A percentile compares a stretch with the other conserved stretches of the same genome.
Evolutionary conservation across 129 eudicot species (phyloP).

Genomic region (Arctium minus): DNA sequence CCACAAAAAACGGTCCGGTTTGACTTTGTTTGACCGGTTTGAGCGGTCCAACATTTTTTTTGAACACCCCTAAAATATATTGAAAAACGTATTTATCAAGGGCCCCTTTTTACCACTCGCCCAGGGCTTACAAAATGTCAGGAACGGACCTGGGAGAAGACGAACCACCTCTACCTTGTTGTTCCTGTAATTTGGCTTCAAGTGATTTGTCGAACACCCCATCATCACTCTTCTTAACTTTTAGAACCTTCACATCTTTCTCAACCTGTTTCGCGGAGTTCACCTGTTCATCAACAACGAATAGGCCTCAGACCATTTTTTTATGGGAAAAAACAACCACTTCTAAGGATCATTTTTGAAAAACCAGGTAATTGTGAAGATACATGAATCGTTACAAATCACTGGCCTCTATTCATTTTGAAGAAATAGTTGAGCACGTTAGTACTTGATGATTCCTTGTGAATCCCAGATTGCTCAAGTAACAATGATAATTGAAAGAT

Average conservation of each 20-base stretch:
- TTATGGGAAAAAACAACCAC: neutral
- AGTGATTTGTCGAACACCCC: conserved; percentile 64
- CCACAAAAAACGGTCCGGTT: no score
- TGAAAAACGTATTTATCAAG: no score
- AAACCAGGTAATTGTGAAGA: no score
- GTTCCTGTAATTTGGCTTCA: conserved; percentile 73
- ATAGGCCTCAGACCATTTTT: neutral
- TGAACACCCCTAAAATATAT: no score
- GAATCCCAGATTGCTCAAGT: no score
- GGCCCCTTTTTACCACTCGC: no score
- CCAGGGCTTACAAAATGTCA: no score
- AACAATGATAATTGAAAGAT: no score
- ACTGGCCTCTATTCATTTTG: neutral
- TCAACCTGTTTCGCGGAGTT: conserved; percentile 70
- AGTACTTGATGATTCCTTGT: neutral
- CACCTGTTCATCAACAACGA: conserved; percentile 38
- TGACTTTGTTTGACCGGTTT: no score
- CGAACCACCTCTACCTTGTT: conserved; percentile 68
- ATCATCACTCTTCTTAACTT: conserved; percentile 60
- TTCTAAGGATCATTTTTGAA: neutral
- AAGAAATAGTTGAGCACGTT: neutral
- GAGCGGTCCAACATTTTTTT: no score
- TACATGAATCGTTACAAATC: no score
- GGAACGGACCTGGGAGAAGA: neutral
- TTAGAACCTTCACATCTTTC: conserved; percentile 75